Evolutionary conservation across 2,329 filamentous ascomycete species (phyloP), one percentile per base, ranked within the genome.

Genomic region (Alternaria alternata): DNA sequence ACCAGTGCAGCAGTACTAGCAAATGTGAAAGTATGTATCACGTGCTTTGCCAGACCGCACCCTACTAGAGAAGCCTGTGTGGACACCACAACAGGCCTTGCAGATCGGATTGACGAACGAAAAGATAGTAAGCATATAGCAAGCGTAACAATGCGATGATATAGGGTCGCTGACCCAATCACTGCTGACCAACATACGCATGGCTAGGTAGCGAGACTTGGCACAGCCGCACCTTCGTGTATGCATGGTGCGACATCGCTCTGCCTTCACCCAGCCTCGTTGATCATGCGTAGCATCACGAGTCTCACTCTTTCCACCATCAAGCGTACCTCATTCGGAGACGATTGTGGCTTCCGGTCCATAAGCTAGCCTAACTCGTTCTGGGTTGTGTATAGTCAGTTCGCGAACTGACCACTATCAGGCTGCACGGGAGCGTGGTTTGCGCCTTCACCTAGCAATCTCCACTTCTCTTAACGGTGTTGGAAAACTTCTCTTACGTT

Each of bases 201-300:
- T 46, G 12, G 14, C 43, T 46, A 46, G 16, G 34, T 38, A 38
- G 43, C 43, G 43, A 11, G 43, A 46, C 43, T 46, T 46, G 43
- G 43, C 43, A 12, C 24, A 46, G 43, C 12, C 22, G 43, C 24
- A 44, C 42, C 42, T n/a, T 22, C 1, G 20, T 44, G 16, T 16
- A 7, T n/a, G 1, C 11, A n/a, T 11, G 5, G 24, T 26, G 24
- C 43, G 14, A 24, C 43, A 28, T 46, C 43, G n/a, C 12, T 28
- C 36, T 2, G 36, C n/a, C 36, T 39, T 39, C n/a, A 39, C 36
- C 36, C 43, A 46, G 24, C 24, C 43, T 46, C 43, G 1, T 26
- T 12, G 18, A 5, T 28, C 43, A 46, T 14, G 16, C 14, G 11
- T 9, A 5, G 5, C 2, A 28, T 30, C 43, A 5, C 7, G 16